These are phyloP conservation scores for Teratosphaeria nubilosa DNA, from an alignment of 2,329 filamentous ascomycete species.

Conservation along the genomic window DNA sequence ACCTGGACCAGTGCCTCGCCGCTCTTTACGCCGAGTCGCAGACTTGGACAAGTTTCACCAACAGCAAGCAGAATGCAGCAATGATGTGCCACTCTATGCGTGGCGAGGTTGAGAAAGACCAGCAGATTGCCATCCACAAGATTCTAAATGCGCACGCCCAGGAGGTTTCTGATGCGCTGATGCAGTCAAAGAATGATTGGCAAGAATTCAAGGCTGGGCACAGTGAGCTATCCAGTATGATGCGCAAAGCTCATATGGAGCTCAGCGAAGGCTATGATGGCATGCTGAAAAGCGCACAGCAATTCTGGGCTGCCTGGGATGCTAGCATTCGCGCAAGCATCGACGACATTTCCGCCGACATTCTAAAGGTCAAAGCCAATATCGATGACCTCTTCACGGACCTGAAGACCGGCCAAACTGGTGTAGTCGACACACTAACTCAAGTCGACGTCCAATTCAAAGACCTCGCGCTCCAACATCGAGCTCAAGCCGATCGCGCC, in stretches of 20 bases:
- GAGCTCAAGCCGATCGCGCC: background rate
- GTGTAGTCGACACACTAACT: background rate
- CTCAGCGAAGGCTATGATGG: constrained; percentile 8
- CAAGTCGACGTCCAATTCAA: background rate
- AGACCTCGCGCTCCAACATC: background rate
- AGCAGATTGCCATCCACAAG: constrained; percentile 14
- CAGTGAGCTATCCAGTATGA: constrained; percentile 4
- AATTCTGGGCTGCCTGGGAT: constrained; percentile 5
- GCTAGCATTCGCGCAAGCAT: background rate
- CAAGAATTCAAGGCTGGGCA: constrained; percentile 5
- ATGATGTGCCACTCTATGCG: constrained; percentile 54
- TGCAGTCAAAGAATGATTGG: constrained; percentile 8
- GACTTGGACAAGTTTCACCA: constrained; percentile 56
- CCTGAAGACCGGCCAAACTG: background rate
- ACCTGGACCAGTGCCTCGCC: constrained; percentile 43
- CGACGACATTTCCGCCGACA: background rate
- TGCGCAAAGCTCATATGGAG: constrained; percentile 9
- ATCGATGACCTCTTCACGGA: background rate
- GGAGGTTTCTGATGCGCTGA: constrained; percentile 2
- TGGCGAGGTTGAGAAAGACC: constrained; percentile 45
- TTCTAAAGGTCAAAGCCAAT: background rate
- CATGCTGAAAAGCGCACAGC: background rate
- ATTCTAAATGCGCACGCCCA: background rate
- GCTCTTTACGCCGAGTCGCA: constrained; percentile 36
- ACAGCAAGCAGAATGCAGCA: constrained; percentile 50